Conservation (phyloP, 495 filamentous ascomycete species). For the Penicillium longicatenatum region DNA sequence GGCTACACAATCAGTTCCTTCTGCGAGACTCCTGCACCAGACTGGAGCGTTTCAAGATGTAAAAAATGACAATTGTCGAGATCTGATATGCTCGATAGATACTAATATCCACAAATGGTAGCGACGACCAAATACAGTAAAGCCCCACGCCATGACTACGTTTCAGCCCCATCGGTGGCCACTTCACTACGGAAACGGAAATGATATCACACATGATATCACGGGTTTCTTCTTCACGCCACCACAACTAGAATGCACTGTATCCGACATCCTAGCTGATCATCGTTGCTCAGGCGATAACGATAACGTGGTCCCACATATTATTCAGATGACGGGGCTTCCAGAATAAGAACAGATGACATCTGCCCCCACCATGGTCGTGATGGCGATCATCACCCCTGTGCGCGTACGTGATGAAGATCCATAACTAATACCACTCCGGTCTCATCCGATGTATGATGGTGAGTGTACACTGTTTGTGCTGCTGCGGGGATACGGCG, state of each 20-base stretch:
- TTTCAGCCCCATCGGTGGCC: constrained; percentile 2
- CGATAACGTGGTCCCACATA: neutral
- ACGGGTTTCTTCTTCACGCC: neutral
- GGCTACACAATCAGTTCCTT: neutral
- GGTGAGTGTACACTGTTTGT: neutral
- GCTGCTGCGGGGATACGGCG: neutral
- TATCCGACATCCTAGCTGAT: neutral
- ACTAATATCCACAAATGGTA: neutral
- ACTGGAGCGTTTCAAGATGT: too few relatives aligned
- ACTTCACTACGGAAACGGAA: neutral
- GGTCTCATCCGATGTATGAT: neutral
- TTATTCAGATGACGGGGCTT: neutral
- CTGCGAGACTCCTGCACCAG: too few relatives aligned
- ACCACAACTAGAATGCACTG: neutral
- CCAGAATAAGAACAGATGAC: neutral
- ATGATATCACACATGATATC: constrained; percentile 4
- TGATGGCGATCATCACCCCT: neutral
- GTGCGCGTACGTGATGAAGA: neutral
- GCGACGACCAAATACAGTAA: constrained; percentile 5
- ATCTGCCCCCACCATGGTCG: neutral
- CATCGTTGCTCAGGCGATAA: neutral
- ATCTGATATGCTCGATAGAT: neutral
- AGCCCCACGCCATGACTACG: neutral
- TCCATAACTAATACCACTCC: neutral
- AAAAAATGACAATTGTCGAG: too few relatives aligned